These are phyloP conservation scores for Phaeosphaeriaceae sp. DNA, from an alignment of 2,329 filamentous ascomycete genomes.

Conservation along the genomic window DNA sequence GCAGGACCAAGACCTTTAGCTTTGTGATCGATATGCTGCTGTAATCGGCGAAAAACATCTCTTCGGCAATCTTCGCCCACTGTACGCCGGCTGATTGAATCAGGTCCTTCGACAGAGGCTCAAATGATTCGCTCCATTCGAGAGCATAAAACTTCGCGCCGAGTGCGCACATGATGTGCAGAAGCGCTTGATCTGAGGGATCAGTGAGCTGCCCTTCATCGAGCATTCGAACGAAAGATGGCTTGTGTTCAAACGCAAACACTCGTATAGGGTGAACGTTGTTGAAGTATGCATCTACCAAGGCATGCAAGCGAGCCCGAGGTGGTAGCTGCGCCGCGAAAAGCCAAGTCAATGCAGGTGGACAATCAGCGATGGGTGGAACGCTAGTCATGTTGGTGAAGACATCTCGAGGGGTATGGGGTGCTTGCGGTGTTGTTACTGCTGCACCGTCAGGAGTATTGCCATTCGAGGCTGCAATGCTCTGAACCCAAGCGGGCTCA, in stretches of 20 bases:
- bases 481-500: slow-evolving; percentile 42
- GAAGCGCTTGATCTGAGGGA: slow-evolving; percentile 34
- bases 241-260: slow-evolving; percentile 41
- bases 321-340: slow-evolving; percentile 32
- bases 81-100: slow-evolving; percentile 41
- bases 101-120: slow-evolving; percentile 34
- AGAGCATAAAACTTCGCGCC: slow-evolving; percentile 39
- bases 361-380: slow-evolving; percentile 23
- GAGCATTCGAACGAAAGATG: slow-evolving; percentile 42
- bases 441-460: slow-evolving; percentile 15
- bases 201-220: slow-evolving; percentile 40
- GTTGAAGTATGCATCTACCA: slow-evolving; percentile 42
- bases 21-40: slow-evolving; percentile 42
- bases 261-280: slow-evolving; percentile 38
- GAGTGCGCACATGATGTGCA: slow-evolving; percentile 43
- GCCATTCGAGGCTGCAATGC: slow-evolving; percentile 23
- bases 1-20: slow-evolving; percentile 37
- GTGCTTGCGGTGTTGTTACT: slow-evolving; percentile 19
- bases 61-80: slow-evolving; percentile 41
- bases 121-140: slow-evolving; percentile 38
- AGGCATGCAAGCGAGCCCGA: slow-evolving; percentile 28
- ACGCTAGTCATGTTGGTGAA: slow-evolving; percentile 17
- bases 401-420: slow-evolving; percentile 18
- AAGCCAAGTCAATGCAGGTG: slow-evolving; percentile 32
- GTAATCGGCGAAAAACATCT: slow-evolving; percentile 44